These are phyloP conservation scores for Dacryopinax spathularia DNA, from an alignment of 768 basidiomycete species.

Conservation along the genomic window DNA sequence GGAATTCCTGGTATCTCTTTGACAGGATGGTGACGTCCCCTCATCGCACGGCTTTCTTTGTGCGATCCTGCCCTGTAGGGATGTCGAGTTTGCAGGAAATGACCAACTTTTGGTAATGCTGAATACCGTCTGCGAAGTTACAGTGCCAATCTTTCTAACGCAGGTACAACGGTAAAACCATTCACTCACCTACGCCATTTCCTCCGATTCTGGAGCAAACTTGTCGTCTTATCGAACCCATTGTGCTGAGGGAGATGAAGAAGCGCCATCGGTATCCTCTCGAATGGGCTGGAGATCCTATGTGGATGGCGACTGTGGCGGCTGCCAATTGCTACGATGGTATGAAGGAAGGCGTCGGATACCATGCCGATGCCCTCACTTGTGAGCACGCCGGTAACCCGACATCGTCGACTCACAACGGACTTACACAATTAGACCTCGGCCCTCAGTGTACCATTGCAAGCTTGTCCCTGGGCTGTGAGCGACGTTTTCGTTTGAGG, in stretches of 20 bases:
- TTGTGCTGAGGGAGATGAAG: constrained; percentile 57
- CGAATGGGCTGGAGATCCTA: constrained; percentile 43
- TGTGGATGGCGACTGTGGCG: constrained; percentile 72
- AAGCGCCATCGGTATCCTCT: constrained; percentile 45
- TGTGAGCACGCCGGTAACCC: constrained; percentile 3
- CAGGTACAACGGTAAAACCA: constrained; percentile 69
- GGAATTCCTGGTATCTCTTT: constrained; percentile 76
- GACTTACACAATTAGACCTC: constrained; percentile 42
- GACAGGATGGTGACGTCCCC: constrained; percentile 72
- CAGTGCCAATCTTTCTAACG: too few relatives aligned
- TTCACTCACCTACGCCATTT: constrained; percentile 42
- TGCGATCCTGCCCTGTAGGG: constrained; percentile 63
- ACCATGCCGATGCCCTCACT: constrained; percentile 45
- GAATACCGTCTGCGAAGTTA: too few relatives aligned
- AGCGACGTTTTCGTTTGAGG: not conserved
- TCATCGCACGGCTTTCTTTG: constrained; percentile 68
- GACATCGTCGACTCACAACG: too few relatives aligned
- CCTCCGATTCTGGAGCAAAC: constrained; percentile 64
- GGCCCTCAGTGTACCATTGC: constrained; percentile 80
- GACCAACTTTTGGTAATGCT: too few relatives aligned
- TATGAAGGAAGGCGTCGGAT: constrained; percentile 67
- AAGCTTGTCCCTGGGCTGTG: constrained; percentile 60
- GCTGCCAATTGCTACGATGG: constrained; percentile 69
- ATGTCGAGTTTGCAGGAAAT: constrained; percentile 27
- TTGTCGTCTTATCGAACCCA: constrained; percentile 49